Percentiles rank a stretch among this genome's conserved stretches.
Conservation (phyloP, 805 yeast genomes). For the Spathaspora sp. region DNA sequence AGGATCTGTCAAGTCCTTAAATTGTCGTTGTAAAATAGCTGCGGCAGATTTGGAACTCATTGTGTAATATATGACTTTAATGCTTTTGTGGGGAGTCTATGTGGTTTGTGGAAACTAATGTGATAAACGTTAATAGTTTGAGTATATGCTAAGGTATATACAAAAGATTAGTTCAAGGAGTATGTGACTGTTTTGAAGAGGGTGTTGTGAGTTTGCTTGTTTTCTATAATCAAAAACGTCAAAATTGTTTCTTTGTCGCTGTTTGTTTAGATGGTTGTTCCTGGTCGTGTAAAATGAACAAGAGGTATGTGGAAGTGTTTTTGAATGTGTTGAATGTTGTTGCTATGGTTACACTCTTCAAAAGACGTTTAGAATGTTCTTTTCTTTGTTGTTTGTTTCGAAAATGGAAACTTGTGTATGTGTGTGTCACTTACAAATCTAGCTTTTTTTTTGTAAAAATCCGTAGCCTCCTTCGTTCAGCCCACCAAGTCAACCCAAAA, state of each 20-base stretch:
- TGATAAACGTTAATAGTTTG: background rate
- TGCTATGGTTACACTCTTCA: background rate
- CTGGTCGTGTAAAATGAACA: background rate
- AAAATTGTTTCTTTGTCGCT: background rate
- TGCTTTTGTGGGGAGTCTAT: background rate
- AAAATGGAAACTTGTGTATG: background rate
- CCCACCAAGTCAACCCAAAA: background rate
- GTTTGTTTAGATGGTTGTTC: background rate
- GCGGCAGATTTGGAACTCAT: conserved; percentile 64
- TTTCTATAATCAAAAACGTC: too few species aligned
- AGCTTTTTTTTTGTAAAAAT: background rate
- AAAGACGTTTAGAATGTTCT: background rate
- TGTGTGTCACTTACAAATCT: background rate
- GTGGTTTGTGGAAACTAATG: background rate
- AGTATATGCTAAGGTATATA: background rate
- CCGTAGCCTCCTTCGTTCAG: background rate
- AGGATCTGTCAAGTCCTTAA: conserved; percentile 89
- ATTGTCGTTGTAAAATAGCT: conserved; percentile 87
- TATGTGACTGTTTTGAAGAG: too few species aligned
- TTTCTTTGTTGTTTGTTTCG: background rate
- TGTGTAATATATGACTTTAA: background rate
- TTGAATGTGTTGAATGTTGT: background rate
- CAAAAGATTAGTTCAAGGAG: too few species aligned
- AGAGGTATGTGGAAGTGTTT: background rate
- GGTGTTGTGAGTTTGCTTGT: too few species aligned